Evolutionary conservation across 192 early-diverging fungal species (phyloP).

Genomic region (Linnemannia schmuckeri): DNA sequence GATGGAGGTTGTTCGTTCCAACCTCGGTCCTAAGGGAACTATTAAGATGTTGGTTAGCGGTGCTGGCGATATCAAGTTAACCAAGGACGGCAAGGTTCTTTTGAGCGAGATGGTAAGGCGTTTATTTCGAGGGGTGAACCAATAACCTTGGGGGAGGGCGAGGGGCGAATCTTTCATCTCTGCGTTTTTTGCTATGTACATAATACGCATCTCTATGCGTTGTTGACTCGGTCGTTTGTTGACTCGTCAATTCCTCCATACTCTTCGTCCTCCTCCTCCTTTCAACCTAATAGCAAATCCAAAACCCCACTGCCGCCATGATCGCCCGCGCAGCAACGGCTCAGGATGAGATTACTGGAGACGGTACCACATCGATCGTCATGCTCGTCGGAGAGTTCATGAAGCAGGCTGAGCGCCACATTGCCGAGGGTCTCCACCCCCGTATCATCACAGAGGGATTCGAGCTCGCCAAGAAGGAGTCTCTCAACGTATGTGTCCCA

Average conservation of each 20-base stretch:
- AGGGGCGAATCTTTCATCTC: neutral
- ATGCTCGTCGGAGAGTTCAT: constrained; percentile 97
- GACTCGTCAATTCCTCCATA: neutral
- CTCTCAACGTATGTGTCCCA: constrained; percentile 72
- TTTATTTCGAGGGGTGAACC: neutral
- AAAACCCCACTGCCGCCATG: constrained; percentile 99
- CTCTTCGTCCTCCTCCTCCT: neutral
- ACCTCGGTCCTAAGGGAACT: constrained; percentile 98
- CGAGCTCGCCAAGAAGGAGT: constrained; percentile 96
- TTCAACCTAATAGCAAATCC: constrained; percentile 86
- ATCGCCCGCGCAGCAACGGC: constrained; percentile 99
- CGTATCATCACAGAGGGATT: constrained; percentile 97
- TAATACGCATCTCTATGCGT: neutral
- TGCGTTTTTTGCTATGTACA: neutral
- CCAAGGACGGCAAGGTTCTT: constrained; percentile 99
- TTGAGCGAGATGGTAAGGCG: constrained; percentile 94
- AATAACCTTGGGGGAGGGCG: neutral
- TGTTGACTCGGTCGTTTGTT: constrained; percentile 2
- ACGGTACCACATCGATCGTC: constrained; percentile 98
- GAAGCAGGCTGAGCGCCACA: constrained; percentile 94
- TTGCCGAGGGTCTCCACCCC: constrained; percentile 97
- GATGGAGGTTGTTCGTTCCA: constrained; percentile 95
- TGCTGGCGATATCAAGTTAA: constrained; percentile 95
- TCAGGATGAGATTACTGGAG: constrained; percentile 99
- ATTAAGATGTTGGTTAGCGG: constrained; percentile 99